phyloP scores from a whole-genome alignment of 768 basidiomycete species.

The Amanita exitialis region DNA sequence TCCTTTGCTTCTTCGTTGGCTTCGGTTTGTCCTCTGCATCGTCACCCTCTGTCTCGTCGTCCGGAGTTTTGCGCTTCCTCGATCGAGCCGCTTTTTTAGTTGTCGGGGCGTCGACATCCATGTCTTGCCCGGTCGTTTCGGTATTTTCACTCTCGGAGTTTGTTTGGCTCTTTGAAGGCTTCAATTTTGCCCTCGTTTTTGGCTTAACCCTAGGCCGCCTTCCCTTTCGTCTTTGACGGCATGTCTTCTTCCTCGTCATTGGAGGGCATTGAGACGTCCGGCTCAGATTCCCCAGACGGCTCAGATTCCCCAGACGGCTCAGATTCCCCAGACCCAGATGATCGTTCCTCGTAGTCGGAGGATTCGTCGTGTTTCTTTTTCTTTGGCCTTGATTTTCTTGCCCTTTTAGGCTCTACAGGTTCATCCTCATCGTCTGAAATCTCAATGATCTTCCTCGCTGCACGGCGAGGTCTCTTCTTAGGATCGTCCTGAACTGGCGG shows the following conservation, averaged over 20 bases:
- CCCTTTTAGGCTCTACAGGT: constrained; percentile 22
- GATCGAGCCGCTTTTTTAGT: background rate
- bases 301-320: no score
- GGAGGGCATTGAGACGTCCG: constrained; percentile 21
- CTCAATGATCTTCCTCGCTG: constrained; percentile 29
- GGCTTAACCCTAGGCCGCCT: constrained; percentile 21
- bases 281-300: constrained; percentile 22
- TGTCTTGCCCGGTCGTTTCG: constrained; percentile 16
- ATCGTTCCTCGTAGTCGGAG: constrained; percentile 30
- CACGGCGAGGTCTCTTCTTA: constrained; percentile 29
- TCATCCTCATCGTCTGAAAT: constrained; percentile 42
- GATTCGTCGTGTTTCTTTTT: constrained; percentile 13
- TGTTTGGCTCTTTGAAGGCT: constrained; percentile 9
- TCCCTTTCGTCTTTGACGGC: constrained; percentile 17
- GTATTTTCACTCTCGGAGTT: constrained; percentile 15
- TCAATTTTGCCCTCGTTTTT: constrained; percentile 10
- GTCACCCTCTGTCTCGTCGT: constrained; percentile 13
- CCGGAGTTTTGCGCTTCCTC: constrained; percentile 8
- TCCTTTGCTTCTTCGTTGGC: constrained; percentile 29
- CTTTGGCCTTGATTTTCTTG: constrained; percentile 17
- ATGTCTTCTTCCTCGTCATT: constrained; percentile 15
- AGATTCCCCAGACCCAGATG: constrained; percentile 22
- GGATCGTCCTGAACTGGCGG: constrained; percentile 23
- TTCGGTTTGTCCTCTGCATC: constrained; percentile 25
- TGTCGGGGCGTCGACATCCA: constrained; percentile 7